A percentile compares a stretch with the other conserved stretches of the same genome.
Evolutionary conservation across 352 stramenopile species (phyloP).

Genomic region (Phytophthora boehmeriae): DNA sequence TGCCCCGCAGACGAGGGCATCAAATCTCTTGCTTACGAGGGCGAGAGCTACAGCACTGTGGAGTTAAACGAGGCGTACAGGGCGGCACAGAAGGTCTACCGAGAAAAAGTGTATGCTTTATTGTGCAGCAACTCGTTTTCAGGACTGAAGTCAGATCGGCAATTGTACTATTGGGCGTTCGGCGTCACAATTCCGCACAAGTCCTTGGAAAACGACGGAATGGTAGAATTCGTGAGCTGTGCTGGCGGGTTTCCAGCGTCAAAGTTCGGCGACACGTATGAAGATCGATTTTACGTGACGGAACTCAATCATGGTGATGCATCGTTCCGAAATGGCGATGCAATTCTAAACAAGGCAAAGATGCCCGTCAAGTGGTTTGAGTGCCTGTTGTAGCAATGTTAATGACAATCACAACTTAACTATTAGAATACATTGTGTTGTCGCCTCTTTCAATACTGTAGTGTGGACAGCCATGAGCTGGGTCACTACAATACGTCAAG

Average conservation of each 20-base stretch:
- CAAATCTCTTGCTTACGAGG: conserved; percentile 41
- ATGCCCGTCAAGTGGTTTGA: conserved; percentile 58
- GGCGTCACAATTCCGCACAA: conserved; percentile 33
- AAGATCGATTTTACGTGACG: conserved; percentile 36
- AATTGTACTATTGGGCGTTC: conserved; percentile 23
- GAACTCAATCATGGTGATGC: conserved; percentile 41
- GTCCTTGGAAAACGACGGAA: conserved; percentile 36
- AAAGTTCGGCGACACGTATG: conserved; percentile 37
- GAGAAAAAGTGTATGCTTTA: conserved; percentile 32
- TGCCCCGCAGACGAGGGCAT: conserved; percentile 40
- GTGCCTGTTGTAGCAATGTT: conserved; percentile 28
- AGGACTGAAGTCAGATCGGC: conserved; percentile 36
- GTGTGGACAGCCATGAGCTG: no score
- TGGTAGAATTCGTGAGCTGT: conserved; percentile 41
- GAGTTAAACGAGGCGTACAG: conserved; percentile 26
- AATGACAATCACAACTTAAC: neutral
- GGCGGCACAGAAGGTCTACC: conserved; percentile 36
- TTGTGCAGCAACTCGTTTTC: conserved; percentile 44
- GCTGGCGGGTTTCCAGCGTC: conserved; percentile 23
- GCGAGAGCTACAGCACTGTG: conserved; percentile 23
- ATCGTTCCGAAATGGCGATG: conserved; percentile 46
- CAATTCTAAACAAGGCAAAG: conserved; percentile 28
- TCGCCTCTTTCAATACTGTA: no score
- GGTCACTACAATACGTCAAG: no score
- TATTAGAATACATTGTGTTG: no score